Evolutionary conservation across 2,329 filamentous ascomycete species (phyloP).

Genomic region (Basipetospora chlamydospora): DNA sequence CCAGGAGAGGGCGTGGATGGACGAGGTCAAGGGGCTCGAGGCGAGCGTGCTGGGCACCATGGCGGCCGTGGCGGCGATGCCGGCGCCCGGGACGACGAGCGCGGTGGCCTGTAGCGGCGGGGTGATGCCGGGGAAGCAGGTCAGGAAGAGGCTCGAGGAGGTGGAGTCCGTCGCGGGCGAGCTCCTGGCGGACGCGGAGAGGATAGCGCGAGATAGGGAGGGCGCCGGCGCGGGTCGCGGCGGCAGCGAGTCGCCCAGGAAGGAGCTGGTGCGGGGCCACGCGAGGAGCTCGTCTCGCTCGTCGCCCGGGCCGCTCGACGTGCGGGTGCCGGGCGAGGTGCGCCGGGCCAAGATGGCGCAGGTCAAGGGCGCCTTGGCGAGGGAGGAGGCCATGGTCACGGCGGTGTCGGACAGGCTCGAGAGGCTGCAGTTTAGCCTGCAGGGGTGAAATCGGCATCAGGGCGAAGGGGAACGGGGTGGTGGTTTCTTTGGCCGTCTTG

Average conservation of each 20-base stretch:
- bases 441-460: neutral
- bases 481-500: neutral
- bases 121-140: slow-evolving; percentile 26
- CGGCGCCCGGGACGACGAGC: neutral
- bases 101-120: slow-evolving; percentile 13
- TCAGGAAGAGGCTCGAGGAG: slow-evolving; percentile 43
- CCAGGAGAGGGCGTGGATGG: slow-evolving; percentile 30
- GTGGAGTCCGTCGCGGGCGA: slow-evolving; percentile 38
- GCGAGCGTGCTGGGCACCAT: slow-evolving; percentile 25
- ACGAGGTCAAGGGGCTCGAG: slow-evolving; percentile 40
- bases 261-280: neutral
- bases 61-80: no score
- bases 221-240: slow-evolving; percentile 5
- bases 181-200: slow-evolving; percentile 35
- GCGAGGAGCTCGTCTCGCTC: neutral
- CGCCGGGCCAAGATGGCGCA: slow-evolving; percentile 48
- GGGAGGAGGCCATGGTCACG: slow-evolving; percentile 54
- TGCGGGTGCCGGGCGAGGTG: slow-evolving; percentile 44
- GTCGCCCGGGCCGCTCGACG: slow-evolving; percentile 10
- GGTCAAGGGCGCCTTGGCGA: slow-evolving; percentile 47
- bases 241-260: slow-evolving; percentile 9
- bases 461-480: neutral
- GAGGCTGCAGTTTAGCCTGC: slow-evolving; percentile 27
- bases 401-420: slow-evolving; percentile 49
- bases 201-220: slow-evolving; percentile 17